Conservation (phyloP, 192 early-diverging fungal species). For the Coemansia umbellata region DNA sequence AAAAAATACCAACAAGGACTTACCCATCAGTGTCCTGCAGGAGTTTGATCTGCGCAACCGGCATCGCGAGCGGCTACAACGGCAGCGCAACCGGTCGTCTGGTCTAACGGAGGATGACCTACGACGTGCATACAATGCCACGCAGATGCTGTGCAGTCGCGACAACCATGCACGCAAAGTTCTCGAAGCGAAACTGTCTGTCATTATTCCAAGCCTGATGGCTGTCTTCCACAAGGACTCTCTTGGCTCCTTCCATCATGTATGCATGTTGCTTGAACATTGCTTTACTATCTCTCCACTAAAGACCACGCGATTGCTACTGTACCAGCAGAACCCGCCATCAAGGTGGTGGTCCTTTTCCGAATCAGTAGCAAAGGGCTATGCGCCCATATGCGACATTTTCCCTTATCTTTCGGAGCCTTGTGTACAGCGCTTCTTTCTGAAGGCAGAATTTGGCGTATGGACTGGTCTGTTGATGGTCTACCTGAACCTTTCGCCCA, state of each 20-base stretch:
- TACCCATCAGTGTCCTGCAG: constrained; percentile 17
- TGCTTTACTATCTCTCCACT: constrained; percentile 44
- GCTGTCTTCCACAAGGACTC: constrained; percentile 48
- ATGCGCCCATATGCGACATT: constrained; percentile 49
- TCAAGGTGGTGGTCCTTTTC: constrained; percentile 45
- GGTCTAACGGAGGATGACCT: constrained; percentile 39
- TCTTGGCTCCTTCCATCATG: constrained; percentile 50
- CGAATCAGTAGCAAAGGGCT: constrained; percentile 35
- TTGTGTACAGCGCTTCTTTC: constrained; percentile 45
- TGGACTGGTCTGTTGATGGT: constrained; percentile 49
- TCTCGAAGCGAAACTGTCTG: constrained; percentile 41
- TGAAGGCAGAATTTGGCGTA: constrained; percentile 47
- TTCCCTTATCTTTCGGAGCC: constrained; percentile 48
- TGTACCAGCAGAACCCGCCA: constrained; percentile 47
- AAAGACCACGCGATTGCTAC: constrained; percentile 33
- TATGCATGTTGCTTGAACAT: constrained; percentile 45
- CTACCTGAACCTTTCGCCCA: constrained; percentile 36
- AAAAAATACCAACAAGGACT: neutral
- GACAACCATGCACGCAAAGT: constrained; percentile 35
- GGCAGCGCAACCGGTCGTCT: constrained; percentile 34
- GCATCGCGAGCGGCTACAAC: constrained; percentile 32
- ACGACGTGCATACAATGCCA: constrained; percentile 43
- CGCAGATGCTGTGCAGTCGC: constrained; percentile 40
- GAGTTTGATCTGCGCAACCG: constrained; percentile 36
- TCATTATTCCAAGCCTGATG: constrained; percentile 47